phyloP scores from a whole-genome alignment of 257 asterid species.

The Solanum chilense region DNA sequence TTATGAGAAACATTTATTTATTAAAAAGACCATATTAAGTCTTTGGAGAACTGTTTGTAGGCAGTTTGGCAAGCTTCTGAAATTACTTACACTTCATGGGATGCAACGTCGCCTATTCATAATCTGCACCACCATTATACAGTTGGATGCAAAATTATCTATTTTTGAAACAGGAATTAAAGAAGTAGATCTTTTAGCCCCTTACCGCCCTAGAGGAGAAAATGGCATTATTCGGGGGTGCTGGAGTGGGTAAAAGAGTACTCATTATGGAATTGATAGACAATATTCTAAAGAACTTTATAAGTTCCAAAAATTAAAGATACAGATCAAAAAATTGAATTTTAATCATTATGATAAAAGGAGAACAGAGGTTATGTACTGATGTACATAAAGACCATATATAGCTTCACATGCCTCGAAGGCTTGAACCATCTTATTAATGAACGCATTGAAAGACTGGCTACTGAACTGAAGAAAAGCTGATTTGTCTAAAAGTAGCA shows the following conservation, averaged over 20 bases:
- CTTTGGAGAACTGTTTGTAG: not conserved
- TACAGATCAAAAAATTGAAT: not conserved
- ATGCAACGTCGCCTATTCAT: not conserved
- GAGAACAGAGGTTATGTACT: not conserved
- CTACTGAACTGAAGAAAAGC: not conserved
- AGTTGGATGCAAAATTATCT: not conserved
- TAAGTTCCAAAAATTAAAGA: not conserved
- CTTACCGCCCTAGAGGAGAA: not conserved
- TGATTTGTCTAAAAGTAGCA: not conserved
- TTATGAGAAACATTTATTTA: not conserved
- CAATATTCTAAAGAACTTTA: not conserved
- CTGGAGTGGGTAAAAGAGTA: not conserved
- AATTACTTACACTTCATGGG: not conserved
- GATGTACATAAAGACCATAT: not conserved
- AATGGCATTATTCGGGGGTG: not conserved
- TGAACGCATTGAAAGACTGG: not conserved
- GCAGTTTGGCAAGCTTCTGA: not conserved
- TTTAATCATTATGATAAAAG: not conserved
- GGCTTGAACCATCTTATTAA: not conserved
- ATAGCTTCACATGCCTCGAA: not conserved
- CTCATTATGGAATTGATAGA: not conserved
- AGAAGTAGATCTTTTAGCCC: not conserved
- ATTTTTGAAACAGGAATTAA: not conserved
- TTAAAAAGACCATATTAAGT: not conserved
- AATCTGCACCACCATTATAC: not conserved